Evolutionary conservation across 1,284 basidiomycete genomes (phyloP), one percentile per base, ranked within the genome.

Genomic region (Sanghuangporus sanghuang): DNA sequence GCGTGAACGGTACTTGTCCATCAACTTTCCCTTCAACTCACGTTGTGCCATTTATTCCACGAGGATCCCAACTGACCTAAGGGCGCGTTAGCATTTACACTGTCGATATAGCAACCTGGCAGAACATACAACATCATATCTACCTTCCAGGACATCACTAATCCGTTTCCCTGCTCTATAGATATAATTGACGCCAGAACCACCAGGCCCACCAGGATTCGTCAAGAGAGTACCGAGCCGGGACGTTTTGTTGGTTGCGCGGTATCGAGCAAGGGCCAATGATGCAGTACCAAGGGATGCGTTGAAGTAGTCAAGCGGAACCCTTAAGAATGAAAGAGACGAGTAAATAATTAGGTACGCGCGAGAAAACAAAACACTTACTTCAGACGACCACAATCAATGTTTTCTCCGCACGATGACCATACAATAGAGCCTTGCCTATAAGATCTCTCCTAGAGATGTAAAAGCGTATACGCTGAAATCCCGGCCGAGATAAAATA

Each of bases 61-160:
- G 66, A 40, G 71, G 71, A 59, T 72, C 70, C 71, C 71, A 72
- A 32, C 70, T 71, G 23, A 71, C 69, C 70, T 71, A 46, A 18
- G n/a, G 14, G 7, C 44, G 23, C 7, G 56, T 46, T 23, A 49
- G 46, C 14, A 40, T 39, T 3, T 32, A 23, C 36, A n/a, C 27
- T 48, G 5, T 40, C 36, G 14, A 21, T 27, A 52, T 40, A 14
- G 21, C 9, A 49, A 21, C 8, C 21, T 5, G 21, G 44, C 16
- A 32, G 21, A 36, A 57, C 65, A 42, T 32, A 65, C 70, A 44
- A 67, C 67, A 50, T 68, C 64, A 61, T 69, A 72, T 60, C 66
- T 61, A n/a, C 65, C 68, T 52, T 72, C 71, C 14, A 71, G 50
- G 2, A 70, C 38, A n/a, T 68, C 66, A 18, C 69, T 70, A 23